Evolutionary conservation across 2,329 filamentous ascomycete species (phyloP).

Genomic region (Ophiostoma himal-ulmi): DNA sequence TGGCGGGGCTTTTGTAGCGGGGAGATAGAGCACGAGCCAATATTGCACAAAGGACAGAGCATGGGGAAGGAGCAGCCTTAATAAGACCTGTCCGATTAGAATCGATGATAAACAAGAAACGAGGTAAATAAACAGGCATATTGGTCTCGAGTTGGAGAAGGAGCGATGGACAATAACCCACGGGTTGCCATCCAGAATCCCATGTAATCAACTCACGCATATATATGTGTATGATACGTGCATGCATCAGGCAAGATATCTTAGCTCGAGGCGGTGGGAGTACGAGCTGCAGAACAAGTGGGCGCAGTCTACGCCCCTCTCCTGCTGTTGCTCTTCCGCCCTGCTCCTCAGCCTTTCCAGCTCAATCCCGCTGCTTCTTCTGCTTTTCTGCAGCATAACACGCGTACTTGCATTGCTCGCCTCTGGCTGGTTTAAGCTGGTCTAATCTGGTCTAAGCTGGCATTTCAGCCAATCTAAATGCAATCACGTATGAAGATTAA

Average conservation of each 20-base stretch:
- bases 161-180: neutral
- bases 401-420: neutral
- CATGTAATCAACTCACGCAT: neutral
- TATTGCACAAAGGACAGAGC: neutral
- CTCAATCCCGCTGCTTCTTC: neutral
- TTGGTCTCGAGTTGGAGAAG: neutral
- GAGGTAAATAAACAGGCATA: neutral
- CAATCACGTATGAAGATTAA: neutral
- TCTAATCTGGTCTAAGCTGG: neutral
- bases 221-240: neutral
- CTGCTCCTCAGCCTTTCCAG: constrained; percentile 4
- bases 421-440: neutral
- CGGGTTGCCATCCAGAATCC: neutral
- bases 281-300: constrained; percentile 4
- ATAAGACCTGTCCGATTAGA: neutral
- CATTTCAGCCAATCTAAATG: neutral
- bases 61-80: constrained; percentile 13
- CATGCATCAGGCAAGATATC: neutral
- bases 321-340: neutral
- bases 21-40: constrained; percentile 18
- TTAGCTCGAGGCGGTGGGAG: constrained; percentile 7
- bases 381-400: neutral
- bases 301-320: constrained; percentile 9
- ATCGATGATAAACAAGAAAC: neutral
- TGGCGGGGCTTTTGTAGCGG: constrained; percentile 21